phyloP scores from a whole-genome alignment of 371 early-diverging fungal genomes.

The Haplosporangium sp. region DNA sequence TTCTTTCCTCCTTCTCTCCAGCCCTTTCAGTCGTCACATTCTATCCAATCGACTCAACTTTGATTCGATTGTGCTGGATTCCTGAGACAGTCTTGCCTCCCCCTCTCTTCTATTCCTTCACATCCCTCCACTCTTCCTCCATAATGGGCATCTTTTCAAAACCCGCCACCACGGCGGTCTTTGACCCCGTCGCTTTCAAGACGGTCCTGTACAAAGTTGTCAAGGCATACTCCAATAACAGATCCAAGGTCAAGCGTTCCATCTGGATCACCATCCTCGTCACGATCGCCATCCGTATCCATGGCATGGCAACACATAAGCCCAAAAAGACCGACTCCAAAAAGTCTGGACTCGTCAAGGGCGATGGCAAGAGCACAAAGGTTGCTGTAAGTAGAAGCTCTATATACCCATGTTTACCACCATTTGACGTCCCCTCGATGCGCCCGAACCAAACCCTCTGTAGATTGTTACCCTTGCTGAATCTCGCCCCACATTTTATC shows the following conservation, averaged over 20 bases:
- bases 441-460: no score
- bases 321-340: slow-evolving; percentile 41
- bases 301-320: slow-evolving; percentile 39
- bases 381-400: slow-evolving; percentile 37
- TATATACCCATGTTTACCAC: not conserved
- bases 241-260: slow-evolving; percentile 53
- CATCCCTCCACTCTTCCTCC: not conserved
- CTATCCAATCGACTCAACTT: not conserved
- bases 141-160: slow-evolving; percentile 55
- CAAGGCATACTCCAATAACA: slow-evolving; percentile 51
- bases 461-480: no score
- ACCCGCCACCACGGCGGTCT: slow-evolving; percentile 49
- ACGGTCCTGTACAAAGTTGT: slow-evolving; percentile 41
- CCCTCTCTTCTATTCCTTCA: not conserved
- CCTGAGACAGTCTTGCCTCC: not conserved
- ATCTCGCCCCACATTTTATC: no score
- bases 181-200: slow-evolving; percentile 54
- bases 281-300: slow-evolving; percentile 48
- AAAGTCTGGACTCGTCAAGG: slow-evolving; percentile 41
- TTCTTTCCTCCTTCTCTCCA: not conserved
- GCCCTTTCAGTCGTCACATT: not conserved
- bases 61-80: not conserved
- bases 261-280: slow-evolving; percentile 54
- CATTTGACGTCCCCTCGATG: not conserved
- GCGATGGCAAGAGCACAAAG: slow-evolving; percentile 44